Conservation (phyloP, 495 filamentous ascomycete species). For the Neohortaea acidophila region DNA sequence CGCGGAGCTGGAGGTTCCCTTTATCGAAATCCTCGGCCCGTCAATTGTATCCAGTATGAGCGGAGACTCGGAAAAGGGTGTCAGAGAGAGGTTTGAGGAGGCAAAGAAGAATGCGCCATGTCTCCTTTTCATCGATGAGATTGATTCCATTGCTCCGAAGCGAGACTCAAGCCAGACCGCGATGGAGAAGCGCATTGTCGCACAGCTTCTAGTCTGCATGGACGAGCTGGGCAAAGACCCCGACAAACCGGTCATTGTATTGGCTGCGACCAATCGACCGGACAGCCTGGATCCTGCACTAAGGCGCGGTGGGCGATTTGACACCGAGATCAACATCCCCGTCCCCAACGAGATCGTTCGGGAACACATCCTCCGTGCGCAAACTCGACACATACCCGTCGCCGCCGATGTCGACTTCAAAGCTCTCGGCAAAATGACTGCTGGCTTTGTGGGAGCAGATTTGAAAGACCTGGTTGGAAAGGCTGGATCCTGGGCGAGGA, state of each 20-base stretch:
- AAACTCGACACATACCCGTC: slow-evolving; percentile 55
- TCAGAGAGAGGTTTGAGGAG: slow-evolving; percentile 81
- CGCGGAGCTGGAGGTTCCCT: slow-evolving; percentile 67
- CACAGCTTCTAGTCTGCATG: slow-evolving; percentile 72
- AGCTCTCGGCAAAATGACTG: slow-evolving; percentile 71
- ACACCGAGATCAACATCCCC: slow-evolving; percentile 88
- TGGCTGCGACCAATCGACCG: slow-evolving; percentile 86
- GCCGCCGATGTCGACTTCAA: slow-evolving; percentile 61
- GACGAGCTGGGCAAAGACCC: slow-evolving; percentile 55
- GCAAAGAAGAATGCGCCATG: slow-evolving; percentile 79
- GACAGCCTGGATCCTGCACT: slow-evolving; percentile 81
- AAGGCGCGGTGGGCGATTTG: slow-evolving; percentile 72
- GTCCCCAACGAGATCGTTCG: slow-evolving; percentile 75
- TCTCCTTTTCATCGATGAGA: slow-evolving; percentile 90
- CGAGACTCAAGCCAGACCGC: slow-evolving; percentile 86
- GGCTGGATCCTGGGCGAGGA: slow-evolving; percentile 57
- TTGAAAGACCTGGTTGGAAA: slow-evolving; percentile 34
- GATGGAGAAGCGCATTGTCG: slow-evolving; percentile 94
- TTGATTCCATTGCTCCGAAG: slow-evolving; percentile 90
- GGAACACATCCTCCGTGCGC: slow-evolving; percentile 66
- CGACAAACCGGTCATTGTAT: slow-evolving; percentile 80
- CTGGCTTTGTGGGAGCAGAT: slow-evolving; percentile 94
- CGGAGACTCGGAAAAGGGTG: slow-evolving; percentile 87
- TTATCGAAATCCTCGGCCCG: slow-evolving; percentile 77
- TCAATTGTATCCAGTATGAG: slow-evolving; percentile 89